Evolutionary conservation across 164 flowering plant species (phyloP).

Genomic region (Aristolochia fimbriata): DNA sequence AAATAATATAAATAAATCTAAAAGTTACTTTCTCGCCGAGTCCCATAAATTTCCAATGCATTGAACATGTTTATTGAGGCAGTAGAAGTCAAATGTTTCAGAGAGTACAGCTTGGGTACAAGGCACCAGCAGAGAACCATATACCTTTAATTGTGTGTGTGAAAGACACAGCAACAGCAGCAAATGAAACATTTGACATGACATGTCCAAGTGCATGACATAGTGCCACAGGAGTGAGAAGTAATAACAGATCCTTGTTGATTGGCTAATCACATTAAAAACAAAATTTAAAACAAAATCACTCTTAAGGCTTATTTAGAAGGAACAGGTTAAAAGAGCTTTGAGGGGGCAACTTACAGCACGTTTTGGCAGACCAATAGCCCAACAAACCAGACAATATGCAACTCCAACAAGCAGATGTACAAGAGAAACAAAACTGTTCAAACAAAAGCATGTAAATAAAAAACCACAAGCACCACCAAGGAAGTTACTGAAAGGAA

Average conservation of each 20-base stretch:
- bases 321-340: not conserved
- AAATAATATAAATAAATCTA: too few species aligned
- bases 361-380: slow-evolving; percentile 50
- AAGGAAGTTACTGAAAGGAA: not conserved
- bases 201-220: slow-evolving; percentile 70
- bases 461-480: not conserved
- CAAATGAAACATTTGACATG: slow-evolving; percentile 66
- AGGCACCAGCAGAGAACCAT: not conserved
- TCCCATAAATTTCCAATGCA: too few species aligned
- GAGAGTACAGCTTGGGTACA: too few species aligned
- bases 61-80: too few species aligned
- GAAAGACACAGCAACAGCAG: slow-evolving; percentile 61
- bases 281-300: not conserved
- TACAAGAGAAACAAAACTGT: slow-evolving; percentile 54
- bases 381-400: slow-evolving; percentile 51
- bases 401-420: slow-evolving; percentile 61
- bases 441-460: slow-evolving; percentile 2
- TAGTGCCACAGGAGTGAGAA: slow-evolving; percentile 51
- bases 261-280: slow-evolving; percentile 34
- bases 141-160: slow-evolving; percentile 64
- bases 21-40: too few species aligned
- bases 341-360: slow-evolving; percentile 32
- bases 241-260: slow-evolving; percentile 31
- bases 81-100: too few species aligned
- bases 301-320: not conserved